These are phyloP conservation scores for Trichothecium sympodiale DNA, from an alignment of 2,329 filamentous ascomycete species.

Conservation along the genomic window DNA sequence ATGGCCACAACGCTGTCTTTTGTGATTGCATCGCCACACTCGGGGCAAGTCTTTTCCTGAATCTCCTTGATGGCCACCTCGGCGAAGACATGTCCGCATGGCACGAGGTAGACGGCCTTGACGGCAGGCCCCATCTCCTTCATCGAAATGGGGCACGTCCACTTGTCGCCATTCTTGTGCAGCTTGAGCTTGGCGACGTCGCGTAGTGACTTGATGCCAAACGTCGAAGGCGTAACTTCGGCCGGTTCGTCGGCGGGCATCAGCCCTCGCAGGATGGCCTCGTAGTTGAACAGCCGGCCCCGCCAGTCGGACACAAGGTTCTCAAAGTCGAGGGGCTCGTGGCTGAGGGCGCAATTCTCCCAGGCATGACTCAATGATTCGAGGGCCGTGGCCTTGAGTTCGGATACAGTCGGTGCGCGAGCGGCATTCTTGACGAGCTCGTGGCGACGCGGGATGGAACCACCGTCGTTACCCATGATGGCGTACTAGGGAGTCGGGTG, in stretches of 20 bases:
- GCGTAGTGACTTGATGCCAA: conserved; percentile 66
- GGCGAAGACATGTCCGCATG: conserved; percentile 90
- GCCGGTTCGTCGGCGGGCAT: conserved; percentile 50
- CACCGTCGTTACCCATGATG: conserved; percentile 92
- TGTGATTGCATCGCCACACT: conserved; percentile 68
- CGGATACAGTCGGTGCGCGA: conserved; percentile 66
- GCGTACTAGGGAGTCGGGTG: too few relatives aligned
- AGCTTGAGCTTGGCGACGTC: conserved; percentile 86
- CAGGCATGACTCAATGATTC: conserved; percentile 82
- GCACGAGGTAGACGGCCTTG: conserved; percentile 80
- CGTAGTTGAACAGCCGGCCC: conserved; percentile 90
- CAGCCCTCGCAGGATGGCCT: conserved; percentile 61
- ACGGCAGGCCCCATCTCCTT: conserved; percentile 72
- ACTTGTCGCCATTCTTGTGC: conserved; percentile 38
- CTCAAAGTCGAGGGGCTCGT: conserved; percentile 54
- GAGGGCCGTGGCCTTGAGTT: conserved; percentile 78
- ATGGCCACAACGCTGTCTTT: conserved; percentile 73
- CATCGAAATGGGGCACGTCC: conserved; percentile 78
- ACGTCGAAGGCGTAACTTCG: conserved; percentile 29
- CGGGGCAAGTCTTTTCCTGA: conserved; percentile 47
- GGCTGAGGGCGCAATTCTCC: conserved; percentile 79
- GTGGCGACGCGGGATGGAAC: conserved; percentile 87
- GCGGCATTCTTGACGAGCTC: conserved; percentile 94
- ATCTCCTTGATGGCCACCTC: conserved; percentile 78
- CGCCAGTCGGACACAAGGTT: conserved; percentile 76